Evolutionary conservation across 129 eudicot species (phyloP).

Genomic region (Flaveria trinervia): DNA sequence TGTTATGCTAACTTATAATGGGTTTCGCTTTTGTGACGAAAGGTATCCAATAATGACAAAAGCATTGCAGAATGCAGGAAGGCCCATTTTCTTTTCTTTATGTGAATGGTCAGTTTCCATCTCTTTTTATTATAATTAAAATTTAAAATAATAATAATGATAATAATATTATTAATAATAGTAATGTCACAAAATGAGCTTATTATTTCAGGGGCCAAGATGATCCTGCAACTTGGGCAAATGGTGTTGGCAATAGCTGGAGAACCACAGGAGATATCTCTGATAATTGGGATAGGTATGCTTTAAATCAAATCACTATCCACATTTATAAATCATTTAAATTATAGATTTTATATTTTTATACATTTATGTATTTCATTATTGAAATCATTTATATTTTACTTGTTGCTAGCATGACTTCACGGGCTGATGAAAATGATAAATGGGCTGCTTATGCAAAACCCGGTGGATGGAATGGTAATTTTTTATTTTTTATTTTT

Average conservation of each 20-base stretch:
- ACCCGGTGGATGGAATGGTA: conserved; percentile 98
- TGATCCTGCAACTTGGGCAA: conserved; percentile 96
- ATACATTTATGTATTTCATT: too few relatives aligned
- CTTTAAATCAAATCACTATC: not conserved
- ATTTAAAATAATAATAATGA: not conserved
- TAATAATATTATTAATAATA: not conserved
- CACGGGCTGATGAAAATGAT: conserved; percentile 72
- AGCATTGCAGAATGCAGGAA: conserved; percentile 75
- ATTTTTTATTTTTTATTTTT: not conserved
- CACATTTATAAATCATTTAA: not conserved
- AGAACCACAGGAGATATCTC: conserved; percentile 92
- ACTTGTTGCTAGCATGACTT: conserved; percentile 60
- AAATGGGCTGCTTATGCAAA: conserved; percentile 81
- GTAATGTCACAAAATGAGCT: conserved; percentile 15
- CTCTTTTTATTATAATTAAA: not conserved
- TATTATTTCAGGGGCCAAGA: conserved; percentile 66
- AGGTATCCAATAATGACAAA: conserved; percentile 87
- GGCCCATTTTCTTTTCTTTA: conserved; percentile 73
- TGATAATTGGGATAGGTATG: conserved; percentile 58
- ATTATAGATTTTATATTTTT: not conserved
- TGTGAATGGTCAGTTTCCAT: conserved; percentile 81
- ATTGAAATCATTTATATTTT: not conserved
- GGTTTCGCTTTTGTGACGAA: conserved; percentile 22
- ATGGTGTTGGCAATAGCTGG: conserved; percentile 81
- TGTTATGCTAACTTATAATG: conserved; percentile 2